phyloP scores from a whole-genome alignment of 2,329 filamentous ascomycete species.

The Cordyceps javanica region DNA sequence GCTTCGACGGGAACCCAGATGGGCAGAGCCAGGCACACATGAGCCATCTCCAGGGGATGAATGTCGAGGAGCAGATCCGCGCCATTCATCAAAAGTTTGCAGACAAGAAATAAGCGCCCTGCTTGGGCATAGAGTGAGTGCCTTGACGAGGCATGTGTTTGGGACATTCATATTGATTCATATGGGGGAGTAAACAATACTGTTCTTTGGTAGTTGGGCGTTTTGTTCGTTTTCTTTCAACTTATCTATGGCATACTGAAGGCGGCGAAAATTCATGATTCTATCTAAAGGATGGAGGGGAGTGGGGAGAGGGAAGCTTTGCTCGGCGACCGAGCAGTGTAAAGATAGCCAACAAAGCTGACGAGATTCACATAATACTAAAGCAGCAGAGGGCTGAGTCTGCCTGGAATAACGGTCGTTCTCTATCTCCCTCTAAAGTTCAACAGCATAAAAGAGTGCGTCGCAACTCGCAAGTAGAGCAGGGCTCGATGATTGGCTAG shows the following conservation, averaged over 20 bases:
- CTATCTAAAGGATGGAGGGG: neutral
- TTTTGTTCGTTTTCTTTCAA: neutral
- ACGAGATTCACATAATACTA: neutral
- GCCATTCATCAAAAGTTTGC: conserved; percentile 51
- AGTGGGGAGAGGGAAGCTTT: neutral
- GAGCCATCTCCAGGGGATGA: conserved; percentile 60
- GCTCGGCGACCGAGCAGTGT: conserved; percentile 3
- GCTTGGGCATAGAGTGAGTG: too few species aligned
- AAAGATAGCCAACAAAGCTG: neutral
- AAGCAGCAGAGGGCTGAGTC: neutral
- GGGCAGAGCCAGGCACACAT: conserved; percentile 48
- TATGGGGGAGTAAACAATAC: neutral
- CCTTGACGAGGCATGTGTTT: neutral
- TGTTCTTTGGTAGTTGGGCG: neutral
- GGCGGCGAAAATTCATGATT: neutral
- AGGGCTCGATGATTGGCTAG: neutral
- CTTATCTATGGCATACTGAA: neutral
- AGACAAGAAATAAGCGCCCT: conserved; percentile 27
- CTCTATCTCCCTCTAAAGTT: neutral
- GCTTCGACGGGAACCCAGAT: conserved; percentile 61
- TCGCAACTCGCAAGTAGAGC: neutral
- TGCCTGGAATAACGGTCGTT: neutral
- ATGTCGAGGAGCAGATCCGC: conserved; percentile 80
- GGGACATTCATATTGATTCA: neutral
- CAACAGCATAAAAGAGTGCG: neutral